Conservation (phyloP, 257 asterid genomes). For the Solanum paucissectum region DNA sequence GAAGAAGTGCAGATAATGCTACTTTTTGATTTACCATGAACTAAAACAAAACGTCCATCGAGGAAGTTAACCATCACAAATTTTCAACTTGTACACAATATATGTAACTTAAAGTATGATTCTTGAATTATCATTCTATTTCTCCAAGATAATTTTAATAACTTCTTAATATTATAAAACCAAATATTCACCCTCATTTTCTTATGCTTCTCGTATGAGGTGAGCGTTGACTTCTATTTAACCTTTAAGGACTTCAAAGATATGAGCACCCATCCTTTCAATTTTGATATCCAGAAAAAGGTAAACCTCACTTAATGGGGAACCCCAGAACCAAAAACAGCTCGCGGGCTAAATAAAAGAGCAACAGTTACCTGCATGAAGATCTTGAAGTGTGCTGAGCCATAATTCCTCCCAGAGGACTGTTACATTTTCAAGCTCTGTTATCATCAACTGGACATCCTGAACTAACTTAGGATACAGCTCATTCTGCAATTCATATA, state of each 20-base stretch:
- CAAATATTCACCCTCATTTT: neutral
- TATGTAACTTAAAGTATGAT: neutral
- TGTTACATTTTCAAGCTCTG: conserved; percentile 88
- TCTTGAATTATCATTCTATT: neutral
- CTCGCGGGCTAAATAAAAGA: neutral
- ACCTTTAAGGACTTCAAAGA: neutral
- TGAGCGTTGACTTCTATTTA: neutral
- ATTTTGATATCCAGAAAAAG: neutral
- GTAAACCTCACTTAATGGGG: neutral
- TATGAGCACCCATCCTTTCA: neutral
- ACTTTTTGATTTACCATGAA: neutral
- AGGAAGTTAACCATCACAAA: neutral
- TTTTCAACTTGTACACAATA: neutral
- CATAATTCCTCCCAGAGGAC: conserved; percentile 99
- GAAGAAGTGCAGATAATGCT: neutral
- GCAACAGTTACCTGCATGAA: conserved; percentile 62
- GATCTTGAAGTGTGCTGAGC: conserved; percentile 99
- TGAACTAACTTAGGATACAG: conserved; percentile 81
- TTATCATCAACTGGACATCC: conserved; percentile 88
- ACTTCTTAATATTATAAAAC: neutral
- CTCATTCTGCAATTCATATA: conserved; percentile 49
- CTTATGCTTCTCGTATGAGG: neutral
- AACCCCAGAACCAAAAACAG: neutral
- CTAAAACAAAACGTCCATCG: neutral
- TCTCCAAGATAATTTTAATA: neutral